Evolutionary conservation across 2,329 filamentous ascomycete genomes (phyloP), one percentile per base, ranked within the genome.

Genomic region (Colletotrichum karsti): DNA sequence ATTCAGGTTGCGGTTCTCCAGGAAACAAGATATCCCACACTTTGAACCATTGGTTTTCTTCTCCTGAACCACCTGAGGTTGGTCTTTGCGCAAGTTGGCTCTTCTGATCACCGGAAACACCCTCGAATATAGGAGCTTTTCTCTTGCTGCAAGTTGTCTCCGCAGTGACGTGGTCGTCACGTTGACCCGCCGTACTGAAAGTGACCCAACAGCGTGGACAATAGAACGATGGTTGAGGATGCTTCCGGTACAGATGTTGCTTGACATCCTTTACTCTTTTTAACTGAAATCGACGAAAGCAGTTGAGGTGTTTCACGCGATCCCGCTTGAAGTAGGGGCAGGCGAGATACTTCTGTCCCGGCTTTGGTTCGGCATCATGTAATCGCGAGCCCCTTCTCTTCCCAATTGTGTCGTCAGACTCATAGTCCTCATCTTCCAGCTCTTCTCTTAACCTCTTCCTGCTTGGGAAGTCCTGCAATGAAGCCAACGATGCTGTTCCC

Each of bases 291-390:
- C 72, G 72, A 30, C 55, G 64, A 48, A 75, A 76, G 46, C 76
- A 78, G 12, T 69, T 56, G 4, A 73, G 62, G 58, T 77, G 71
- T 6, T 68, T 62, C 7, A 70, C 57, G 1, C 71, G 72, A 37
- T 76, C 72, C 33, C 70, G 69, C 54, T 76, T 78, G 33, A 72
- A 76, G 33, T 73, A 77, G 0, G 75, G 76, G 26, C 76, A 77
- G 1, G 76, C 75, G 9, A 64, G 28, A n/a, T 41, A 18, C 7
- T 39, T 63, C 7, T 10, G 10, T 4, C 22, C 9, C 9, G 33
- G 4, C 4, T 9, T 3, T 37, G 33, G 33, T 12, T 37, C 33
- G 15, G 4, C 7, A 3, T 9, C 7, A 13, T 37, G 33, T 4
- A 3, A 4, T 37, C 7, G 4, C 15, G 33, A 9, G 4, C 33